Base-by-base conservation (phyloP, 495 filamentous ascomycete species). In the Glonium stellatum region DNA sequence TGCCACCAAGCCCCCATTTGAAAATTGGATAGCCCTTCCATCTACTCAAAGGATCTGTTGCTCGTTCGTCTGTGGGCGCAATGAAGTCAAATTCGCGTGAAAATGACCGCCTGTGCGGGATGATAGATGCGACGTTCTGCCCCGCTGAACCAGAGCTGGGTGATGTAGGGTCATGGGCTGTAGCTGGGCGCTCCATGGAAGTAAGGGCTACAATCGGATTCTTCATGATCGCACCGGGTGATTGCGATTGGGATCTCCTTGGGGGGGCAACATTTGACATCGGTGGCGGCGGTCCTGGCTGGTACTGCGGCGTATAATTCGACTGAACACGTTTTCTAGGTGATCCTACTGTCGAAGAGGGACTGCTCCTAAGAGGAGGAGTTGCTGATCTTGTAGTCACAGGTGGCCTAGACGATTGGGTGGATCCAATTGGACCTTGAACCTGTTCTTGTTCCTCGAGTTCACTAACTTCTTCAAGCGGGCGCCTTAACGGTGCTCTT, bases 1-100 rank as follows among this genome's bases (percentile, higher is more conserved):
- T 80, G 10, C 95, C 95, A 47, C 90, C 92, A 55, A 95, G 85
- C 0, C 90, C 92, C 83, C 95, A 97, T 4, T 81, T 80, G 66
- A 97, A 83, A 8, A 96, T 81, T 0, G 93, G 95, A 15, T 81
- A 80, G 8, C 93, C 93, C 73, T 87, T 87, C 93, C 93, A 99
- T 63, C 95, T 80, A 63, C 90, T 78, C 4, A 97, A 76, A 15
- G 83, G 81, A 73, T 99, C 93, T 10, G 78, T 69, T 59, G 89
- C 83, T 22, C 87, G 82, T n/a, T 88, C 89, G 73, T 97, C 90
- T 6, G 78, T 84, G 11, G 93, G 95, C 5, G 76, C 59, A 44
- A 76, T 70, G 59, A 72, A 79, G 21, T 71, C 69, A 21, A 73
- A 57, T 19, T 76, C 71, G 2, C 66, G 66, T 1, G 74, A 75